phyloP scores from a whole-genome alignment of 495 filamentous ascomycete species.

The Hyaloscypha bicolor region DNA sequence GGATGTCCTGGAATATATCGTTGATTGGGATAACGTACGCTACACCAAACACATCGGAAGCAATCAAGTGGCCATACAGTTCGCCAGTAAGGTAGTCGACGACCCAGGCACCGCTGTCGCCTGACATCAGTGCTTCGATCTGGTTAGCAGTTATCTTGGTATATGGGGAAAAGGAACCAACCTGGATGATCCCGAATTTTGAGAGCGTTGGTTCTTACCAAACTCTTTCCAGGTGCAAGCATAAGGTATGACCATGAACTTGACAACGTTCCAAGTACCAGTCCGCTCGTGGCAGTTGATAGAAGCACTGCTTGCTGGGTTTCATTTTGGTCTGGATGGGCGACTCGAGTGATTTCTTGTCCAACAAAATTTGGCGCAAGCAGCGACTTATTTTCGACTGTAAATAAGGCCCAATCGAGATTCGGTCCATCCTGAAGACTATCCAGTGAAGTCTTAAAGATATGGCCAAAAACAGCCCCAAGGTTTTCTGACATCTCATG shows the following conservation, averaged over 20 bases:
- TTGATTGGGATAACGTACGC: constrained; percentile 34
- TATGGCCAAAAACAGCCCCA: not conserved
- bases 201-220: constrained; percentile 23
- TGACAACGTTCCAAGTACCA: constrained; percentile 21
- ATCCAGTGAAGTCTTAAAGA: not conserved
- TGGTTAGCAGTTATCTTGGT: no score
- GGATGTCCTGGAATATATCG: constrained; percentile 31
- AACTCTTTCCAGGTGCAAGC: constrained; percentile 18
- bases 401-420: constrained; percentile 17
- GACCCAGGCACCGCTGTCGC: constrained; percentile 39
- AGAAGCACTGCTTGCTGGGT: not conserved
- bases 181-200: constrained; percentile 12
- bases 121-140: constrained; percentile 27
- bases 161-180: constrained; percentile 12
- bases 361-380: not conserved
- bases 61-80: constrained; percentile 33
- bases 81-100: constrained; percentile 17
- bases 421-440: constrained; percentile 4
- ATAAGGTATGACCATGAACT: constrained; percentile 21
- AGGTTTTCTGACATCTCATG: not conserved
- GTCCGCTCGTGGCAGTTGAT: constrained; percentile 1
- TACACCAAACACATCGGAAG: constrained; percentile 33
- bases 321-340: not conserved
- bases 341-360: not conserved
- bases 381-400: not conserved